Evolutionary conservation across 129 eudicot species (phyloP).

Genomic region (Smallanthus sonchifolius): DNA sequence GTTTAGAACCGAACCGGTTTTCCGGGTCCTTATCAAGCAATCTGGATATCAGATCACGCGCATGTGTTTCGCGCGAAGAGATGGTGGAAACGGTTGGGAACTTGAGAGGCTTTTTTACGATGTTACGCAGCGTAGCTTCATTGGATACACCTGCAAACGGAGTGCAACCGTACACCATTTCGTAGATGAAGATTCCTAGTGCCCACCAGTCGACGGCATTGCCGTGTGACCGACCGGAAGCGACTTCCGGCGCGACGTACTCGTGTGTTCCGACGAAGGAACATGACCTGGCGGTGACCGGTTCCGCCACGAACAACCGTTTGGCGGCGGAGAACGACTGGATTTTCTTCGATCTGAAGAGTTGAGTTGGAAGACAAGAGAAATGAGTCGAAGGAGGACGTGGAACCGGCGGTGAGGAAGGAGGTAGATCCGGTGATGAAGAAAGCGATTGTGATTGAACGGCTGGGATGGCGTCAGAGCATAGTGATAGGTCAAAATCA

Average conservation of each 20-base stretch:
- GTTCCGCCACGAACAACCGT: constrained; percentile 86
- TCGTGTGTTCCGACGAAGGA: constrained; percentile 97
- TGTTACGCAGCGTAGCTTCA: constrained; percentile 67
- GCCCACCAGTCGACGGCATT: constrained; percentile 99
- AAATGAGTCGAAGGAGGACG: constrained; percentile 27
- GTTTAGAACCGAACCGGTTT: constrained; percentile 66
- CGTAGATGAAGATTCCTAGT: constrained; percentile 77
- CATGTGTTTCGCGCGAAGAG: constrained; percentile 51
- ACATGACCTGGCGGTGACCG: constrained; percentile 76
- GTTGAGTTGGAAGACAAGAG: constrained; percentile 61
- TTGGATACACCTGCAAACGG: constrained; percentile 76
- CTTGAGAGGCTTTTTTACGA: constrained; percentile 43
- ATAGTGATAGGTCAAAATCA: constrained; percentile 84
- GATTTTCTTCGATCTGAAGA: constrained; percentile 76
- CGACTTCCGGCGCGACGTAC: constrained; percentile 95
- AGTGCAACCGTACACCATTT: constrained; percentile 85
- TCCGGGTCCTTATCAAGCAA: constrained; percentile 65
- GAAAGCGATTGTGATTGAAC: constrained; percentile 57
- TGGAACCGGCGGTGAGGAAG: constrained; percentile 33
- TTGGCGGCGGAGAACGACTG: constrained; percentile 40
- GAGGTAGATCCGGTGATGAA: constrained; percentile 37
- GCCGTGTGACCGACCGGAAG: constrained; percentile 80
- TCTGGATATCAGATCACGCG: constrained; percentile 63
- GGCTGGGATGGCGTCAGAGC: constrained; percentile 87
- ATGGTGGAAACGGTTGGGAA: constrained; percentile 51